phyloP scores from a whole-genome alignment of 1,284 basidiomycete genomes.

The Moniliella sp. region DNA sequence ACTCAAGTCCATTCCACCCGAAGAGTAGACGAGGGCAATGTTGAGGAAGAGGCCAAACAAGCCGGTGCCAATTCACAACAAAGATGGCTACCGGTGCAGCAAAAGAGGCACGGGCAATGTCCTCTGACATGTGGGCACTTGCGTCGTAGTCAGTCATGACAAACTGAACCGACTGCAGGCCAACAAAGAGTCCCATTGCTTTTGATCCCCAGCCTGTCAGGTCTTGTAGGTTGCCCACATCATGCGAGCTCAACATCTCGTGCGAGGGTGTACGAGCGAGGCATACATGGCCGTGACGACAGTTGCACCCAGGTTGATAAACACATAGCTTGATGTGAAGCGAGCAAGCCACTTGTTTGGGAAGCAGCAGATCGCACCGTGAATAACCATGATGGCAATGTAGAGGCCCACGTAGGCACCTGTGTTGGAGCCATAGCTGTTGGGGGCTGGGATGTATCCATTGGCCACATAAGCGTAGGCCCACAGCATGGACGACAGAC shows the following conservation, averaged over 20 bases:
- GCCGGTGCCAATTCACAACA: slow-evolving; percentile 44
- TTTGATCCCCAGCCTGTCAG: slow-evolving; percentile 57
- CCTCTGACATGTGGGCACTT: slow-evolving; percentile 69
- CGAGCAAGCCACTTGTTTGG: slow-evolving; percentile 57
- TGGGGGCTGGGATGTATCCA: slow-evolving; percentile 3
- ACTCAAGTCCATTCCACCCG: slow-evolving; percentile 35
- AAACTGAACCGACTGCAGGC: slow-evolving; percentile 64
- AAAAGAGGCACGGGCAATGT: slow-evolving; percentile 66
- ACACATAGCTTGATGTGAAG: slow-evolving; percentile 60
- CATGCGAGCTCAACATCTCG: slow-evolving; percentile 58
- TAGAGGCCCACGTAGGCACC: slow-evolving; percentile 17
- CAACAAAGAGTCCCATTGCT: slow-evolving; percentile 65
- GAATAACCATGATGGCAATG: slow-evolving; percentile 22
- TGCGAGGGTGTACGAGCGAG: slow-evolving; percentile 47
- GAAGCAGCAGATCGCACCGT: slow-evolving; percentile 47
- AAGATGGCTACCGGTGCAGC: slow-evolving; percentile 56
- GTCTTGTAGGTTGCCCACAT: slow-evolving; percentile 47
- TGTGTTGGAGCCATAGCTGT: no score
- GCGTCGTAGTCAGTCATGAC: no score
- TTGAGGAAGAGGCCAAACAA: slow-evolving; percentile 29
- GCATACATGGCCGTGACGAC: slow-evolving; percentile 53
- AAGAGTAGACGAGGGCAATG: slow-evolving; percentile 54
- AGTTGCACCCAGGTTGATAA: slow-evolving; percentile 52
- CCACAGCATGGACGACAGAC: slow-evolving; percentile 68
- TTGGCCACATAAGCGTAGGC: slow-evolving; percentile 41